Conservation (phyloP, 169 alveolate species). For the Babesia bovis region DNA sequence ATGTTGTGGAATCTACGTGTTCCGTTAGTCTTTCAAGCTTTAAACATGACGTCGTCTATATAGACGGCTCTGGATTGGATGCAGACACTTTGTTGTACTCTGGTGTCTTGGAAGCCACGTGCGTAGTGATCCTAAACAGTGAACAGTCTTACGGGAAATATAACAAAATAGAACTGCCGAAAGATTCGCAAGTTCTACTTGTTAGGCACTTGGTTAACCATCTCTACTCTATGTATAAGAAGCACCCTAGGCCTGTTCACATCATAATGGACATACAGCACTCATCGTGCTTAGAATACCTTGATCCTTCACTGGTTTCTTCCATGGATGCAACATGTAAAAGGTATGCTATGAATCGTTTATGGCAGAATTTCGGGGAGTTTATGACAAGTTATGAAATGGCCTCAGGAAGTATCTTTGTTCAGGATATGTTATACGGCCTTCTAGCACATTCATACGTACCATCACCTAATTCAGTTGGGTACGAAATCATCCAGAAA, state of each 20-base stretch:
- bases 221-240: conserved; percentile 6
- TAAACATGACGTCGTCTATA: conserved; percentile 59
- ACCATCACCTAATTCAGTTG: conserved; percentile 69
- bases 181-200: conserved; percentile 56
- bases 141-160: conserved; percentile 20
- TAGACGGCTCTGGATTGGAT: conserved; percentile 75
- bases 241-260: conserved; percentile 26
- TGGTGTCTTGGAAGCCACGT: conserved; percentile 48
- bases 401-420: conserved; percentile 78
- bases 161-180: conserved; percentile 35
- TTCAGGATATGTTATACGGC: conserved; percentile 79
- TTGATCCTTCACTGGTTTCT: conserved; percentile 74
- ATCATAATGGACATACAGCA: conserved; percentile 69
- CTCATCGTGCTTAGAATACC: conserved; percentile 76
- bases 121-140: conserved; percentile 52
- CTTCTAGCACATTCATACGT: conserved; percentile 75
- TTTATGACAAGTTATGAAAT: conserved; percentile 75
- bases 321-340: conserved; percentile 70
- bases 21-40: conserved; percentile 50
- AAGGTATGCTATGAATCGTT: conserved; percentile 70
- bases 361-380: conserved; percentile 80
- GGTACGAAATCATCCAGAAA: conserved; percentile 64
- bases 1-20: conserved; percentile 37
- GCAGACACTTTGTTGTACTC: conserved; percentile 58
- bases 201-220: conserved; percentile 40